These are phyloP conservation scores for Paragyromitra xinjiangensis DNA, from an alignment of 495 filamentous ascomycete species.

Conservation along the genomic window DNA sequence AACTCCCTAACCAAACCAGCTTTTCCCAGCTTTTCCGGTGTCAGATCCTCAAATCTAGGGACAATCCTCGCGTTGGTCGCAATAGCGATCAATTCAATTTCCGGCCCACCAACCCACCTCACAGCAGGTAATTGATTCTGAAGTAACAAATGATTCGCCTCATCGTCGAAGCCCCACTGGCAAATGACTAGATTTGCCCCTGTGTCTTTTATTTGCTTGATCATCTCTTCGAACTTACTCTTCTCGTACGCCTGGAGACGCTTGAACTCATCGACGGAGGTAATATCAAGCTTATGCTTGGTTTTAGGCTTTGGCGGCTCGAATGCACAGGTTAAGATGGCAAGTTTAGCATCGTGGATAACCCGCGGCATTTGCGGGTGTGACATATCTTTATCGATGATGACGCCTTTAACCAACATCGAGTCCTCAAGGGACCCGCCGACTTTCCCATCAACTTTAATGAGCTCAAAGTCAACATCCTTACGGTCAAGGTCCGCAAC, in stretches of 20 bases:
- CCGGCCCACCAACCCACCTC: slow-evolving; percentile 96
- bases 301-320: slow-evolving; percentile 99
- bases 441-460: slow-evolving; percentile 99
- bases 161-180: slow-evolving; percentile 99
- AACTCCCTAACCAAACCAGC: slow-evolving; percentile 93
- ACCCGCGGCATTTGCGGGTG: slow-evolving; percentile 98
- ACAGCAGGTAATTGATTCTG: slow-evolving; percentile 97
- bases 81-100: slow-evolving; percentile 98
- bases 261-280: slow-evolving; percentile 96
- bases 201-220: slow-evolving; percentile 95
- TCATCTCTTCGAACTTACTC: slow-evolving; percentile 98
- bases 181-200: slow-evolving; percentile 98
- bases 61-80: slow-evolving; percentile 98
- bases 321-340: slow-evolving; percentile 97
- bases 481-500: slow-evolving; percentile 95
- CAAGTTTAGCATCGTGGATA: slow-evolving; percentile 92
- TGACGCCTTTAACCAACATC: slow-evolving; percentile 93
- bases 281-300: slow-evolving; percentile 99
- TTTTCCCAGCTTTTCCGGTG: slow-evolving; percentile 83
- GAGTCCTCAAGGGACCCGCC: slow-evolving; percentile 95
- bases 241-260: slow-evolving; percentile 93
- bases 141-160: slow-evolving; percentile 95
- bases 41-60: slow-evolving; percentile 94
- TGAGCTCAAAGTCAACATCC: slow-evolving; percentile 98
- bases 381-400: slow-evolving; percentile 99